Evolutionary conservation across 495 filamentous ascomycete genomes (phyloP).

Genomic region (Letharia lupina): DNA sequence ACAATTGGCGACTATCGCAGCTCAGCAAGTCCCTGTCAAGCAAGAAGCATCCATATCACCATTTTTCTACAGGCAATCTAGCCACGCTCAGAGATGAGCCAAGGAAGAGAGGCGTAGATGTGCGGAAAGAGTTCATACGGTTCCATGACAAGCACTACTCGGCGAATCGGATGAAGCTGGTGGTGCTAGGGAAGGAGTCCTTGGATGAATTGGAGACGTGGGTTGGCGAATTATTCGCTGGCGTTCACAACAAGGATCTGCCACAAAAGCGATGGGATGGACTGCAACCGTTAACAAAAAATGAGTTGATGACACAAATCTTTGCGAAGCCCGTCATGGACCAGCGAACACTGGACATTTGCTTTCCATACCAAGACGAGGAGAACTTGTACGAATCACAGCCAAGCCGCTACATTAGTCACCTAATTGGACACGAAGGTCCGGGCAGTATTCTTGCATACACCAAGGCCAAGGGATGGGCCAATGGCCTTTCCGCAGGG

Average conservation of each 20-base stretch:
- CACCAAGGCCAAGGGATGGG: conserved; percentile 93
- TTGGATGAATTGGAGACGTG: conserved; percentile 82
- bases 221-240: conserved; percentile 80
- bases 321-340: conserved; percentile 99
- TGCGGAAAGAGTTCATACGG: conserved; percentile 88
- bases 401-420: conserved; percentile 82
- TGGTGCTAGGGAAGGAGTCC: conserved; percentile 79
- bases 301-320: conserved; percentile 66
- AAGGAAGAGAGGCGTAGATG: conserved; percentile 71
- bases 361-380: conserved; percentile 85
- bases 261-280: conserved; percentile 73
- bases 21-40: conserved; percentile 87
- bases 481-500: conserved; percentile 77
- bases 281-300: conserved; percentile 56
- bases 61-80: conserved; percentile 92
- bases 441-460: conserved; percentile 94
- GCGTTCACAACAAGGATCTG: conserved; percentile 76
- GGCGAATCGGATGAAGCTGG: conserved; percentile 92
- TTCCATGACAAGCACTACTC: conserved; percentile 91
- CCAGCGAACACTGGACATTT: conserved; percentile 70
- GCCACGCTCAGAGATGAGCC: conserved; percentile 82
- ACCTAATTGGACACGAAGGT: conserved; percentile 93
- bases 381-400: conserved; percentile 74
- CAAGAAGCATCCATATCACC: conserved; percentile 82
- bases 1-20: conserved; percentile 87